Evolutionary conservation across 139 green algal species (phyloP).

Genomic region (Chlorella sp.): DNA sequence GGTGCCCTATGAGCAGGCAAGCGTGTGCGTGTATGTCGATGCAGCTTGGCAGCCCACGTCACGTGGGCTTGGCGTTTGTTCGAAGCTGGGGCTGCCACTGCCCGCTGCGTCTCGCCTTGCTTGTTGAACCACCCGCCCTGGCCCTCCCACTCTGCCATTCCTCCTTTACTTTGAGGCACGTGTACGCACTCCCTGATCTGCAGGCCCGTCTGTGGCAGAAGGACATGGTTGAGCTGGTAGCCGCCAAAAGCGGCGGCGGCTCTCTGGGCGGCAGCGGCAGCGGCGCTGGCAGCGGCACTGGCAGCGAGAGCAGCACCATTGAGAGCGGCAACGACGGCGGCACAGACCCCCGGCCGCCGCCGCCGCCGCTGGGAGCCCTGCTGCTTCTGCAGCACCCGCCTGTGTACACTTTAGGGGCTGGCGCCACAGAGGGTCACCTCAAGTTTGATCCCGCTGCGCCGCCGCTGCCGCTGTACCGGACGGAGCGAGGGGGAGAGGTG

Average conservation of each 20-base stretch:
- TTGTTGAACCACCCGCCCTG: background rate
- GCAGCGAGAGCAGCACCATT: too few species aligned
- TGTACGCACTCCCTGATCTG: background rate
- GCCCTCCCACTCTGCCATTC: background rate
- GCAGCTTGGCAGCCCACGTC: background rate
- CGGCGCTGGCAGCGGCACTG: background rate
- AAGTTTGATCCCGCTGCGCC: slow-evolving; percentile 65
- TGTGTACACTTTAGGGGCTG: slow-evolving; percentile 80
- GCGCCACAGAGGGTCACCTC: slow-evolving; percentile 62
- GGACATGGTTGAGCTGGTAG: slow-evolving; percentile 38
- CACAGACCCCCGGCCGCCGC: background rate
- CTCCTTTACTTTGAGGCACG: background rate
- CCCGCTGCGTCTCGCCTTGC: background rate
- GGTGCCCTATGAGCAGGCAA: slow-evolving; percentile 41
- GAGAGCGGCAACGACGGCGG: background rate
- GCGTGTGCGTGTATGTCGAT: background rate
- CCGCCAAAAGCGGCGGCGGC: background rate
- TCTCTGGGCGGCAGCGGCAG: background rate
- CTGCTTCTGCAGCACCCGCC: slow-evolving; percentile 80
- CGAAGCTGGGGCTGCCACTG: background rate
- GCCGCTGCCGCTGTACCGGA: slow-evolving; percentile 66
- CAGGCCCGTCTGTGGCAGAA: slow-evolving; percentile 58
- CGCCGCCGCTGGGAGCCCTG: slow-evolving; percentile 16
- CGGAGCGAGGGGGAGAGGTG: slow-evolving; percentile 82
- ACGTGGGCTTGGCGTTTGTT: too few species aligned